These are phyloP conservation scores for Phytophthora fragariae DNA, from an alignment of 352 stramenopile species.

Conservation along the genomic window DNA sequence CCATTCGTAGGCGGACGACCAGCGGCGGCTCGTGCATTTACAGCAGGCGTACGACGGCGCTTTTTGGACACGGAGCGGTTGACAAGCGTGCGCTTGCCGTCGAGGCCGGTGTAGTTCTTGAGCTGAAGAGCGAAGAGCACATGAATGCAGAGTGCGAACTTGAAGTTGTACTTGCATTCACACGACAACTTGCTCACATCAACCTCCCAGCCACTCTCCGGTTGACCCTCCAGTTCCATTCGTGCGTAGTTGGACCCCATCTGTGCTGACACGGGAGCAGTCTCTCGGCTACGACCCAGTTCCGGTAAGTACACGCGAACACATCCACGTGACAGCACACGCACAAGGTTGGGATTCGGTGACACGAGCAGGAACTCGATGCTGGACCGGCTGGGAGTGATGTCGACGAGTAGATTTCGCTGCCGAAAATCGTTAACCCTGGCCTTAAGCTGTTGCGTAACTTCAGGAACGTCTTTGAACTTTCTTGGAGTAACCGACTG, in stretches of 20 bases:
- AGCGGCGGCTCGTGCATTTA: not conserved
- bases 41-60: not conserved
- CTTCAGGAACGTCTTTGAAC: too few species aligned
- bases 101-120: constrained; percentile 2
- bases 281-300: not conserved
- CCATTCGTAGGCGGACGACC: not conserved
- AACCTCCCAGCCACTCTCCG: not conserved
- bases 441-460: too few species aligned
- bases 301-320: not conserved
- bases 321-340: constrained; percentile 7
- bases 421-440: too few species aligned
- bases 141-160: constrained; percentile 6
- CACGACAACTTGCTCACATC: not conserved
- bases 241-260: constrained; percentile 4
- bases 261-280: not conserved
- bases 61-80: not conserved
- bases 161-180: constrained; percentile 13
- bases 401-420: too few species aligned
- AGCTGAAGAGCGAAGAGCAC: not conserved
- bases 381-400: not conserved
- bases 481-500: too few species aligned
- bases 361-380: constrained; percentile 5
- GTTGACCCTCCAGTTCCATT: constrained; percentile 2
- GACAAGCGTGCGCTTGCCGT: constrained; percentile 8
- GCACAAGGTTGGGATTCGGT: not conserved